Evolutionary conservation across 768 basidiomycete genomes (phyloP).

Genomic region (Hericium erinaceus): DNA sequence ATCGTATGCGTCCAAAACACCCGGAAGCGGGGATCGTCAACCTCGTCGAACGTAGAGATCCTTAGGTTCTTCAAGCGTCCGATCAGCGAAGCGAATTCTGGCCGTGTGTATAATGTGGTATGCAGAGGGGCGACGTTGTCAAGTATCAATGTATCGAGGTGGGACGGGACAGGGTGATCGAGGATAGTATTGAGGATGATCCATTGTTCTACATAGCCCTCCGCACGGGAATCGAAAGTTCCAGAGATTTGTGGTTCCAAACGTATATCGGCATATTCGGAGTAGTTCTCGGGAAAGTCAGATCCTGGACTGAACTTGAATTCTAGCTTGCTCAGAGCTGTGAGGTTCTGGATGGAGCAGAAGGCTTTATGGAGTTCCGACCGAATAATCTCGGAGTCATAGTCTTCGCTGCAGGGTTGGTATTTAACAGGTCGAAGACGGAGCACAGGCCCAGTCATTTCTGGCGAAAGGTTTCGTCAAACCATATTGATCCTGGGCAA

Average conservation of each 20-base stretch:
- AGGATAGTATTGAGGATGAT: background rate
- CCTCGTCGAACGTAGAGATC: background rate
- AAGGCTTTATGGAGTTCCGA: background rate
- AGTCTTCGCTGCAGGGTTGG: too few relatives aligned
- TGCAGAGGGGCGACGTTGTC: background rate
- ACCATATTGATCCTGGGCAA: background rate
- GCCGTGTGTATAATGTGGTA: background rate
- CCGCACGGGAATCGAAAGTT: background rate
- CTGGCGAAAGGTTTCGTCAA: background rate
- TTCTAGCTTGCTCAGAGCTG: background rate
- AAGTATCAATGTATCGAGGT: background rate
- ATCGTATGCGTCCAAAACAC: background rate
- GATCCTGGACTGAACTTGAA: background rate
- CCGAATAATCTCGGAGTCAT: background rate
- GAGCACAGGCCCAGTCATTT: background rate
- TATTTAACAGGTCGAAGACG: background rate
- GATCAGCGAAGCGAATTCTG: background rate
- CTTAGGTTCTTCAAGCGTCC: background rate
- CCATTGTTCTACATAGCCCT: background rate
- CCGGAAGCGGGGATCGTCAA: background rate
- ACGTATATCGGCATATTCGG: too few relatives aligned
- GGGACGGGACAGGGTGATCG: background rate
- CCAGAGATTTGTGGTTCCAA: too few relatives aligned
- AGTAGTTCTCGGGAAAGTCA: too few relatives aligned
- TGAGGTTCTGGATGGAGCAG: background rate